Evolutionary conservation across 768 basidiomycete genomes (phyloP), one percentile per base, ranked within the genome.

Genomic region (Phlegmacium glaucopus): DNA sequence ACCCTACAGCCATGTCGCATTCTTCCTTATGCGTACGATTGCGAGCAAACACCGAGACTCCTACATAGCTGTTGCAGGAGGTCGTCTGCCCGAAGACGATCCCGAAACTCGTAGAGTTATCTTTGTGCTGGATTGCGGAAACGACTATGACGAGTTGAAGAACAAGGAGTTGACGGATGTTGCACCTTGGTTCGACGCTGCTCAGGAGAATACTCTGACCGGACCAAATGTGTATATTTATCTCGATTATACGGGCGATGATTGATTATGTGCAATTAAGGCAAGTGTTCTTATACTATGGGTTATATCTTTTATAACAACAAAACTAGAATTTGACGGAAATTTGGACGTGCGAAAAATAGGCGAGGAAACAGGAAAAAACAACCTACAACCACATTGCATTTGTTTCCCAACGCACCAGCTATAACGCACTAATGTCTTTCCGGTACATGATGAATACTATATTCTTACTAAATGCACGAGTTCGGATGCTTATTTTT

Each of bases 91-190:
- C 40, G 40, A 42, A 42, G 40, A 42, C 17, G 40, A 42, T 42
- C 40, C 26, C 40, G 17, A 42, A 42, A 42, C 40, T 42, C 40
- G 17, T 42, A 42, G 40, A 42, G 26, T 42, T 22, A 25, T 42
- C 40, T 42, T 42, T 42, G 40, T 42, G 40, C 40, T 42, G 40
- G 40, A 42, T 42, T 42, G 17, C 43, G 43, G 43, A 44, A 44
- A 44, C 43, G 27, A 44, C 43, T 44, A 44, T 35, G 43, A 44
- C 43, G 27, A 44, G 43, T 44, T 44, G 43, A 44, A 44, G 43
- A 29, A 44, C 13, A 44, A 32, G 27, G 43, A 44, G 43, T 44
- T 44, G 43, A 44, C 13, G 28, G 43, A 44, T 44, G 43, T 44
- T 34, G 43, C 28, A 44, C 43, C 25, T 13, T 11, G 42, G 41